Evolutionary conservation across 305 asterid genomes (phyloP).

Genomic region (Fraxinus greggii): DNA sequence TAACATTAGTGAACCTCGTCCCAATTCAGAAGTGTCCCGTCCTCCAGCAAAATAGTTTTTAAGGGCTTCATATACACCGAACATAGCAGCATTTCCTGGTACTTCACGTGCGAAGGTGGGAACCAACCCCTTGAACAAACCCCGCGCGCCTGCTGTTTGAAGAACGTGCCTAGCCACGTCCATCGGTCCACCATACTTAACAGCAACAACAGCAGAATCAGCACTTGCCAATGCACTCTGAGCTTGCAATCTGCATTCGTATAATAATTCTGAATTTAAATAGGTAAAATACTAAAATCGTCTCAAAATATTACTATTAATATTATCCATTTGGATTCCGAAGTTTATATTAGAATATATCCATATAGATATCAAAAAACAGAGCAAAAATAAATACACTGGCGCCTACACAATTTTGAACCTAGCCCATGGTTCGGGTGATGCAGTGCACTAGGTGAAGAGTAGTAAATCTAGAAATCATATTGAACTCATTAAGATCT

Average conservation of each 20-base stretch:
- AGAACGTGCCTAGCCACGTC: conserved; percentile 87
- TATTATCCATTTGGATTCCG: background rate
- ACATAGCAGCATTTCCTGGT: conserved; percentile 92
- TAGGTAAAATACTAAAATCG: background rate
- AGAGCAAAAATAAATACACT: background rate
- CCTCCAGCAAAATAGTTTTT: conserved; percentile 86
- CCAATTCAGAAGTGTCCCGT: conserved; percentile 67
- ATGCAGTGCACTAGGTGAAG: background rate
- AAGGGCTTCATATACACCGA: conserved; percentile 72
- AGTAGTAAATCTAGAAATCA: background rate
- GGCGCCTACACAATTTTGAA: background rate
- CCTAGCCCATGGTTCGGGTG: background rate
- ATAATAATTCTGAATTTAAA: background rate
- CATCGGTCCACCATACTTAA: conserved; percentile 86
- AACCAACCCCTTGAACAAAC: conserved; percentile 82
- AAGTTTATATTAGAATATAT: background rate
- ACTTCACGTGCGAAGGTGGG: conserved; percentile 90
- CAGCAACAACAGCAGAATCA: conserved; percentile 32
- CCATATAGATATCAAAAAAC: background rate
- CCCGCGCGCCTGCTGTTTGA: conserved; percentile 58
- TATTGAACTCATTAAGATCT: background rate
- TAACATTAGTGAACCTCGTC: conserved; percentile 68
- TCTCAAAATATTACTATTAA: background rate
- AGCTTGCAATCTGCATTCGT: conserved; percentile 70
- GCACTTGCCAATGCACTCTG: conserved; percentile 58